Base-by-base conservation (phyloP, 345 rosid species). In the Iberis pinnata region DNA sequence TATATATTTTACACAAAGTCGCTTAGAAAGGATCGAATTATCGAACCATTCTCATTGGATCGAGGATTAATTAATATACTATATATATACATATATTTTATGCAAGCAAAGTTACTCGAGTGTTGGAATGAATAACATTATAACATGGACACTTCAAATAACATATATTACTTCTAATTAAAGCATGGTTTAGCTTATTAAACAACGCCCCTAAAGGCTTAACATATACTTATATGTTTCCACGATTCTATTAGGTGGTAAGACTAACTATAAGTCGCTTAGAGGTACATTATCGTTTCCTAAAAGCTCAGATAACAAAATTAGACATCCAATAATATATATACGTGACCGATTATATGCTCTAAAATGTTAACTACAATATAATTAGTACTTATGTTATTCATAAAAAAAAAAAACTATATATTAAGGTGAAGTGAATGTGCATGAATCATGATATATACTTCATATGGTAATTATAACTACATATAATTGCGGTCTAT, bases 61-160 rank as follows among this genome's bases (percentile, higher is more conserved):
- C 4, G 25, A 22, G 25, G 25, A 22, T 22, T 22, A 22, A 6
- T 22, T 22, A 22, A 22, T 22, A 22, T 6, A 22, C 6, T 22
- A 6, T 29, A 40, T 40, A 22, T 32, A 39, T 40, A 47, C 56
- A 6, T 29, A 40, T 40, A 22, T 32, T 48, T 40, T 56, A 64
- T 49, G 69, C 52, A 40, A 55, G 29, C 38, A 64, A 22, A 56
- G 15, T 48, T 24, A 32, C 35, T 49, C 12, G 13, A 46, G 17
- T 46, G 36, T 12, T 46, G 18, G 26, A 53, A 27, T 13, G 15
- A 18, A 39, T 5, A 12, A 41, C 35, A 46, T 5, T 14, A 49
- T 13, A 6, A 13, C 48, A 37, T 54, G 18, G 19, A 12, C 48
- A 29, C 33, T 12, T 47, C 24, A 14, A 53, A 14, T 31, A 36